Evolutionary conservation across 148 eudicot genomes (phyloP).

Genomic region (Rhododendron kiyosumense): DNA sequence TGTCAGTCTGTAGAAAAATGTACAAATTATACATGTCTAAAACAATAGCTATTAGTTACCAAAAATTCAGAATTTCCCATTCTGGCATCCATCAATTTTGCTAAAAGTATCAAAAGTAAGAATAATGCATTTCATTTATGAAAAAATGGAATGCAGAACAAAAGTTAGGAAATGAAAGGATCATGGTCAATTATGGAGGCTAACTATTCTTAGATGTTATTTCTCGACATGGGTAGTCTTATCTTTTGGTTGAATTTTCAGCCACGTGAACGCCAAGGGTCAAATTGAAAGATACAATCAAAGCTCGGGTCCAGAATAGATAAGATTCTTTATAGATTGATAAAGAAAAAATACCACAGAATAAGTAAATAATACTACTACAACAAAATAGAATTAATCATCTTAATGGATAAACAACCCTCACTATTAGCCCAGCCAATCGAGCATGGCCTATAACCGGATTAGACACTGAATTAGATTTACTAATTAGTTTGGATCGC

Average conservation of each 20-base stretch:
- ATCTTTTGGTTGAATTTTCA: neutral
- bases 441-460: neutral
- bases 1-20: neutral
- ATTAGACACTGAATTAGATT: neutral
- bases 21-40: neutral
- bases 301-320: neutral
- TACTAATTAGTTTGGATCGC: too few species aligned
- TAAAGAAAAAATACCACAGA: neutral
- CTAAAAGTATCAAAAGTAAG: neutral
- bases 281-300: slow-evolving; percentile 5
- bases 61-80: neutral
- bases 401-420: neutral
- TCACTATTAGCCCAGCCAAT: neutral
- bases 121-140: neutral
- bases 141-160: neutral
- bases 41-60: neutral
- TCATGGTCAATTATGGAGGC: neutral
- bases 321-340: neutral
- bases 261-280: neutral
- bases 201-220: neutral
- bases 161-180: neutral
- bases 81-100: neutral
- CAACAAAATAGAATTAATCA: neutral
- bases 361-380: neutral
- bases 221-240: neutral